Evolutionary conservation across 768 basidiomycete species (phyloP), one percentile per base, ranked within the genome.

Genomic region (Myochromella boudieri): DNA sequence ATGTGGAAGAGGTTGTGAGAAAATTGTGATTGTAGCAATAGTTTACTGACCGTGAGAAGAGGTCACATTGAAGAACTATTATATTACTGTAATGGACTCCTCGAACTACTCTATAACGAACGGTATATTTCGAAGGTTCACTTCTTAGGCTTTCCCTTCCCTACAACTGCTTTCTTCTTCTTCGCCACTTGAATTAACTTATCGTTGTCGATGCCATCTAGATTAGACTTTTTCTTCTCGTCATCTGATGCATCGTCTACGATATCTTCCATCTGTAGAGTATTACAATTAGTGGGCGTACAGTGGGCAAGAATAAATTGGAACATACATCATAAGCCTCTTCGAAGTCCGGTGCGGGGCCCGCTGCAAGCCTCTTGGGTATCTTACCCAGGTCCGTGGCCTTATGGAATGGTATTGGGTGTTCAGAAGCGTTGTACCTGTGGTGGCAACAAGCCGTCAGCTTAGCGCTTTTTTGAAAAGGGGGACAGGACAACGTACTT

Each of bases 371-470:
- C 58, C 87, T 95, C 78, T 92, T 95, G 1, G 86, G 82, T 4
- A 60, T 71, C 62, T 87, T 91, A 14, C 89, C 87, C 7, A 91
- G 68, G 52, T 92, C 88, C 51, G 77, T 71, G 3, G 86, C 91
- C 58, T 93, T 95, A 67, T 97, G 84, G 78, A 95, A 98, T 1
- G 97, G 83, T 57, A 99, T 88, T 0, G 97, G 97, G 63, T 98
- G 95, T 32, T 94, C 92, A 12, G 68, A 65, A 7, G 82, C 70
- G 66, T 98, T 98, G 68, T 97, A 99, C 60, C 92, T 95, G 56
- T 4, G 22, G 20, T 7, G 32, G 15, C 9, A 8, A 6, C 7
- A 31, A 22, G n/a, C 33, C 33, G n/a, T 34, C 15, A 14, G 27
- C n/a, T 37, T 21, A 42, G 26, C 29, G 32, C n/a, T 29, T 39